phyloP scores from a whole-genome alignment of 2,329 filamentous ascomycete genomes.

The Aspergillus piperis region DNA sequence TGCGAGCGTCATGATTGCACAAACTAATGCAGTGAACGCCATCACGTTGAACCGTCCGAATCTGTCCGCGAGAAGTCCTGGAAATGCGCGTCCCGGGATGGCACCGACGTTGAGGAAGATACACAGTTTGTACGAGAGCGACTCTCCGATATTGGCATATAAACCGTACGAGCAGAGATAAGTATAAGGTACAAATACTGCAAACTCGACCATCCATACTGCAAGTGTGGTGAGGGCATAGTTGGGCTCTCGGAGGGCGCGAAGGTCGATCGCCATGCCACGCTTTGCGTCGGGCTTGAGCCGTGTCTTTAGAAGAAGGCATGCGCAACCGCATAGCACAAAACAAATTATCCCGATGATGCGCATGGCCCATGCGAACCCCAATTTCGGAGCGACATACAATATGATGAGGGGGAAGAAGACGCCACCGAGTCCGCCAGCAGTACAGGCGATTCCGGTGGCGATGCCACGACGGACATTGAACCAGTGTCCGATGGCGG shows the following conservation, averaged over 20 bases:
- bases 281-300: conserved; percentile 24
- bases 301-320: conserved; percentile 23
- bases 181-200: conserved; percentile 35
- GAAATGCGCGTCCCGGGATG: conserved; percentile 35
- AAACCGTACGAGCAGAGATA: conserved; percentile 38
- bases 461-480: conserved; percentile 30
- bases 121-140: conserved; percentile 32
- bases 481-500: conserved; percentile 37
- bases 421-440: conserved; percentile 34
- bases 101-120: conserved; percentile 35
- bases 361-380: conserved; percentile 31
- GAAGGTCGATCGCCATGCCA: conserved; percentile 22
- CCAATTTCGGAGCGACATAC: conserved; percentile 26
- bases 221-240: conserved; percentile 29
- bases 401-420: conserved; percentile 36
- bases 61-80: conserved; percentile 35
- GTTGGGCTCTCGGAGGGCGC: conserved; percentile 22
- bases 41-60: conserved; percentile 37
- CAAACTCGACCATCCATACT: conserved; percentile 37
- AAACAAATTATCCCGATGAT: conserved; percentile 26
- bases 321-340: conserved; percentile 19
- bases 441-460: conserved; percentile 36
- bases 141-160: conserved; percentile 18
- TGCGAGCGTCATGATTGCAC: conserved; percentile 21
- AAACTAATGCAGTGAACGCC: conserved; percentile 22